phyloP scores from a whole-genome alignment of 2,329 filamentous ascomycete genomes.

The Talaromyces pinophilus region DNA sequence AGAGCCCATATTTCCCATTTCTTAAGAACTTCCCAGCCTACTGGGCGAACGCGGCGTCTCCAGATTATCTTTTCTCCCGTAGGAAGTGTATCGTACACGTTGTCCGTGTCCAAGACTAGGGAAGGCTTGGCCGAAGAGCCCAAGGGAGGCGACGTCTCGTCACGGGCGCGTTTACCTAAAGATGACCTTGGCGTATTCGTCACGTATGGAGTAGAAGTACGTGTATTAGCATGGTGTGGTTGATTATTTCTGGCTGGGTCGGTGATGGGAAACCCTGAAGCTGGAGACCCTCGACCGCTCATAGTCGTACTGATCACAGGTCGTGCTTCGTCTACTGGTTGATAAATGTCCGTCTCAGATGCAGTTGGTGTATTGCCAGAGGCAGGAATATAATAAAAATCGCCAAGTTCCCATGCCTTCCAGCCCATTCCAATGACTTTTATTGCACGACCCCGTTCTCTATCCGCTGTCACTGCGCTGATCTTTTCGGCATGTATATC shows the following conservation, averaged over 20 bases:
- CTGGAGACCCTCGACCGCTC: neutral
- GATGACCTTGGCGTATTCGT: constrained; percentile 25
- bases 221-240: neutral
- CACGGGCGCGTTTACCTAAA: constrained; percentile 32
- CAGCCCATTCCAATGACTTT: constrained; percentile 43
- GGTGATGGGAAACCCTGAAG: no score
- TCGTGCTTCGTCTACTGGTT: neutral
- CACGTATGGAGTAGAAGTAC: neutral
- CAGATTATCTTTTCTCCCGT: constrained; percentile 32
- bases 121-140: neutral
- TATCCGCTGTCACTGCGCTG: constrained; percentile 35
- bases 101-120: constrained; percentile 22
- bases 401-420: constrained; percentile 42
- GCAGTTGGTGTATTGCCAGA: constrained; percentile 11
- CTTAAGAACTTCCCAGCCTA: constrained; percentile 44
- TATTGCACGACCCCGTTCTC: constrained; percentile 35
- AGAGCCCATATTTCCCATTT: constrained; percentile 49
- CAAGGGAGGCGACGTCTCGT: constrained; percentile 23
- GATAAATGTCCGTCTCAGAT: neutral
- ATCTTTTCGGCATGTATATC: constrained; percentile 35
- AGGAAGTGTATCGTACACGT: constrained; percentile 22
- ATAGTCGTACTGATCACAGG: neutral
- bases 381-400: constrained; percentile 38
- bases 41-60: constrained; percentile 38
- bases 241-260: neutral